Conservation (phyloP, 225 moss, liverwort and hornwort species). For the Physcomitrellopsis africana region DNA sequence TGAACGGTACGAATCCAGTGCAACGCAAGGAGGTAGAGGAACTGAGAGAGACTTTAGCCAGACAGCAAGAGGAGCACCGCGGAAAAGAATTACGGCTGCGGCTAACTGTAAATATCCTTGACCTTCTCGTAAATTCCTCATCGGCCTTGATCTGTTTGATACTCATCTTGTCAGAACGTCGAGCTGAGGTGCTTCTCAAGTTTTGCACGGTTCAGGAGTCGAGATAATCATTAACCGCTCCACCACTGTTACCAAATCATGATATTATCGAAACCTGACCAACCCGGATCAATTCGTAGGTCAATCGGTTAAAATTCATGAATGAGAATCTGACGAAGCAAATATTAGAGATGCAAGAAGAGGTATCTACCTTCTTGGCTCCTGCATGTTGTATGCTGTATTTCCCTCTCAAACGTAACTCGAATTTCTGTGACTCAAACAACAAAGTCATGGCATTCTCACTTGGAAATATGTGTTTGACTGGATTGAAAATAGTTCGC, state of each 20-base stretch:
- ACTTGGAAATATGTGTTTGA: background rate
- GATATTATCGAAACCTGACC: too few relatives aligned
- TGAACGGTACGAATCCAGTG: conserved; percentile 34
- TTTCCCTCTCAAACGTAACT: background rate
- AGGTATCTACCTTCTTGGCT: conserved; percentile 28
- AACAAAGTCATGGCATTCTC: background rate
- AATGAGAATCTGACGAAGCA: conserved; percentile 50
- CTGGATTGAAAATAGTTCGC: background rate
- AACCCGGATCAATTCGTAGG: conserved; percentile 20
- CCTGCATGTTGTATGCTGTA: background rate
- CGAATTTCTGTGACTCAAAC: background rate
- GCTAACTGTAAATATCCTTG: conserved; percentile 38
- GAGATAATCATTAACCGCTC: background rate
- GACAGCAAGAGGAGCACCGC: conserved; percentile 53
- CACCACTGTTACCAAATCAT: background rate
- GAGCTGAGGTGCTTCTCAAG: background rate
- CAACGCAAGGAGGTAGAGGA: conserved; percentile 62
- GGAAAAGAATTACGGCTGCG: conserved; percentile 52
- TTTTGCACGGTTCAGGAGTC: background rate
- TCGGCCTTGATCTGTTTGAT: background rate
- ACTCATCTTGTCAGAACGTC: background rate
- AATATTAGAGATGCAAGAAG: conserved; percentile 44
- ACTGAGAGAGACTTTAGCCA: conserved; percentile 42
- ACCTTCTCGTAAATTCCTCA: background rate
- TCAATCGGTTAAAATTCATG: conserved; percentile 48